These are phyloP conservation scores for Pyrenochaeta sp. DNA, from an alignment of 2,329 filamentous ascomycete species.

Conservation along the genomic window DNA sequence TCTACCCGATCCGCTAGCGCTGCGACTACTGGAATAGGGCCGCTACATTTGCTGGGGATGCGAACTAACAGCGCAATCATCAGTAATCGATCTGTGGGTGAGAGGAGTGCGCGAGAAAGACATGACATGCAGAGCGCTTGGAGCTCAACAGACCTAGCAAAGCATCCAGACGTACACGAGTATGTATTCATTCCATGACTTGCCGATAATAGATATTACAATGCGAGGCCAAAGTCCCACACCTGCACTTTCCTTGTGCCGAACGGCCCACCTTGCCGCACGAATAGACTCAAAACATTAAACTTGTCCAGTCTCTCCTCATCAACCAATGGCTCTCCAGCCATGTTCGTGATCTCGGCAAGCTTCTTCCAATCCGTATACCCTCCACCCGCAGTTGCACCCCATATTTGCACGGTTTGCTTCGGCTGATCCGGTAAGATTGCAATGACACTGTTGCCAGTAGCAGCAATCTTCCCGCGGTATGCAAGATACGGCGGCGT, in stretches of 20 bases:
- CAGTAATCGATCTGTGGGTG: no score
- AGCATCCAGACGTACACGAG: neutral
- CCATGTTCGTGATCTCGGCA: conserved; percentile 39
- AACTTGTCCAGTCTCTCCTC: conserved; percentile 37
- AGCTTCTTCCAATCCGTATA: conserved; percentile 44
- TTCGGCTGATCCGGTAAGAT: conserved; percentile 43
- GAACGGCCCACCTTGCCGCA: conserved; percentile 45
- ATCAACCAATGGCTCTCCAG: conserved; percentile 43
- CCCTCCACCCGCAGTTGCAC: conserved; percentile 34
- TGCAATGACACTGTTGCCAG: conserved; percentile 38
- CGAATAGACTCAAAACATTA: conserved; percentile 43
- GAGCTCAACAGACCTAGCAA: neutral
- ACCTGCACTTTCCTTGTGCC: conserved; percentile 44
- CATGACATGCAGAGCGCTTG: no score
- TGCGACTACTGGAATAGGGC: neutral
- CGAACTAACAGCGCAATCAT: no score
- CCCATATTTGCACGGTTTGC: conserved; percentile 38
- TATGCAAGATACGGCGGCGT: conserved; percentile 44
- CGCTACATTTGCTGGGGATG: no score
- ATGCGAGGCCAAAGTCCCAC: conserved; percentile 41
- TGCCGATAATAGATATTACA: no score
- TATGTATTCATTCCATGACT: no score
- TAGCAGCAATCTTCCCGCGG: conserved; percentile 40
- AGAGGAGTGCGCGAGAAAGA: no score
- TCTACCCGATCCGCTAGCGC: neutral